phyloP scores from a whole-genome alignment of 495 filamentous ascomycete species.

The Chlorociboria aeruginascens region DNA sequence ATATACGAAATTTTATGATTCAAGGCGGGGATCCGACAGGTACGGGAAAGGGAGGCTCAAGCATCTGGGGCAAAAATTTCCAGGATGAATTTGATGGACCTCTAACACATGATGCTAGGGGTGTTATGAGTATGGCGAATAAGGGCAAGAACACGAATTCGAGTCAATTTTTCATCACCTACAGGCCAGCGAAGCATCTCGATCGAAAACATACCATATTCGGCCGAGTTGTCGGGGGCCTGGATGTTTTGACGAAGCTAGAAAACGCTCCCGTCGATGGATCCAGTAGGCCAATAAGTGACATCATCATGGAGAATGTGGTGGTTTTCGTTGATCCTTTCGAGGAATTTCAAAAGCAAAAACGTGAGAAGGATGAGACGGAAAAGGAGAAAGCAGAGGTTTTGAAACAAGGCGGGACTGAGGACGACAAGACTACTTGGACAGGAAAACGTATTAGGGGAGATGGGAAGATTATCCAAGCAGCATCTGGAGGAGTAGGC shows the following conservation, averaged over 20 bases:
- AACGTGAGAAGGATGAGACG: constrained; percentile 35
- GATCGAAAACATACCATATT: constrained; percentile 97
- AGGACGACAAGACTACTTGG: constrained; percentile 83
- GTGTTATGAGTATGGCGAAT: constrained; percentile 88
- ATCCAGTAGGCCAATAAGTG: constrained; percentile 59
- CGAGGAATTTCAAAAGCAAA: constrained; percentile 72
- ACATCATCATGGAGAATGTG: constrained; percentile 69
- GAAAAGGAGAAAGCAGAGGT: constrained; percentile 41
- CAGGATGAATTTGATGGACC: constrained; percentile 89
- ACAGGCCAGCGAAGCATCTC: constrained; percentile 69
- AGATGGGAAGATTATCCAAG: constrained; percentile 39
- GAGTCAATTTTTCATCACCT: constrained; percentile 91
- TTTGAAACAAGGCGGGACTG: constrained; percentile 40
- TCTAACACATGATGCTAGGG: constrained; percentile 62
- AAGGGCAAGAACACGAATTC: constrained; percentile 97
- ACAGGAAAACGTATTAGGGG: constrained; percentile 71
- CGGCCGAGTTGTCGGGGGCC: constrained; percentile 66
- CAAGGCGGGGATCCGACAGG: constrained; percentile 93
- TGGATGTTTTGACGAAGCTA: constrained; percentile 59
- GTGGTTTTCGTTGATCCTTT: constrained; percentile 91
- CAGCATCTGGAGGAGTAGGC: constrained; percentile 47
- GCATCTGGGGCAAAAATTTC: constrained; percentile 85
- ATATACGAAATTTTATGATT: constrained; percentile 94
- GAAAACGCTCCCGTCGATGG: constrained; percentile 57
- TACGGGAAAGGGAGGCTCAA: constrained; percentile 76